A percentile compares a stretch with the other conserved stretches of the same genome.
Evolutionary conservation across 1,139 yeast species (phyloP).

Genomic region (Pneumocystis canis): DNA sequence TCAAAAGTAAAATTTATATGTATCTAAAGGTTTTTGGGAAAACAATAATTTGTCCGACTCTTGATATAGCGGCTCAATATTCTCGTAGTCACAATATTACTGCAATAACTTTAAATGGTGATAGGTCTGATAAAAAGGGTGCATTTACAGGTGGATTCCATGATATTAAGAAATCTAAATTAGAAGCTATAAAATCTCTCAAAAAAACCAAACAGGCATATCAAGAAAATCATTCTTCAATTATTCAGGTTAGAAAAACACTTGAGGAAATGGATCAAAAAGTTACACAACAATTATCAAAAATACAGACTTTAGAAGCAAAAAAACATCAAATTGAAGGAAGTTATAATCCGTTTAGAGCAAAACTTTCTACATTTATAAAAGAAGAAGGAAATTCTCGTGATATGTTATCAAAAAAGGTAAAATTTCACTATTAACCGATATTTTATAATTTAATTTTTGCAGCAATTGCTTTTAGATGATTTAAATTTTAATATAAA

Average conservation of each 20-base stretch:
- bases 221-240: conserved; percentile 28
- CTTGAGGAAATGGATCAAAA: conserved; percentile 31
- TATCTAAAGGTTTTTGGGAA: conserved; percentile 45
- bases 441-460: background rate
- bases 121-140: conserved; percentile 70
- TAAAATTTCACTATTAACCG: background rate
- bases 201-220: conserved; percentile 39
- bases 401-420: conserved; percentile 9
- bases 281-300: conserved; percentile 34
- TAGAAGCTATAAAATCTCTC: conserved; percentile 52
- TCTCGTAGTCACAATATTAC: conserved; percentile 49
- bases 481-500: conserved; percentile 23
- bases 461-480: conserved; percentile 15
- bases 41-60: conserved; percentile 59
- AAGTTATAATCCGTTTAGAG: conserved; percentile 33
- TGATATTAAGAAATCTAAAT: conserved; percentile 50
- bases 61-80: conserved; percentile 54
- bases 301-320: conserved; percentile 33
- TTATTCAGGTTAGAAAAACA: conserved; percentile 27
- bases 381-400: conserved; percentile 27
- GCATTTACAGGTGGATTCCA: conserved; percentile 80
- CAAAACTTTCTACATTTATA: conserved; percentile 31
- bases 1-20: background rate
- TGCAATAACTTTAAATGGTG: conserved; percentile 86
- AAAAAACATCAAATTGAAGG: conserved; percentile 30